Evolutionary conservation across 2,329 filamentous ascomycete species (phyloP), one percentile per base, ranked within the genome.

Genomic region (Xylariaceae sp.): DNA sequence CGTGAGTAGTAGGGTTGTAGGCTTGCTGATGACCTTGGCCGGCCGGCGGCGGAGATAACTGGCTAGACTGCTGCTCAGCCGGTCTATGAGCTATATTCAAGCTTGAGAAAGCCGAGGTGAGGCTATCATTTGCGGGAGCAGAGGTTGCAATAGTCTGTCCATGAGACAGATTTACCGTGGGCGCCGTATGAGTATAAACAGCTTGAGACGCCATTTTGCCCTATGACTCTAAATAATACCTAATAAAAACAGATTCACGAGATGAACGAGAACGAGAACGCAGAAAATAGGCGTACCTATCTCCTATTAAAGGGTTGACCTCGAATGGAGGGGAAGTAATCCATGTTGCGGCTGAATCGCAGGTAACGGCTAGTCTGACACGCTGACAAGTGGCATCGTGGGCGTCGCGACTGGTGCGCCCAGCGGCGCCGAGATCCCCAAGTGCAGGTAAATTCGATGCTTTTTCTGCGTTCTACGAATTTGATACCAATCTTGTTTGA

Each of bases 91-190:
- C 53, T 23, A 59, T 29, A 24, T 20, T 55, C n/a, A 59, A 21
- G 18, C 40, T 53, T 4, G 56, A 56, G 27, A 59, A 57, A n/a
- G 56, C 53, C 3, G 49, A 32, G 13, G 49, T 45, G 24, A 59
- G 53, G 8, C 50, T 45, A 30, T 57, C 46, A 20, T 24, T 36
- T 0, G 15, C 29, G 11, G 47, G 32, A 18, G 41, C 27, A 4
- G 42, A 51, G 13, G 36, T 36, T 16, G 50, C 24, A 21, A n/a
- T 11, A 3, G 35, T 45, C 11, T 50, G 53, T 27, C 40, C 16
- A 21, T 58, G 37, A 44, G 56, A 44, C 45, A 33, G 42, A 49
- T 15, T 36, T 27, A 9, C 35, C 21, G 35, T 18, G n/a, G 45
- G 32, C 20, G 30, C 35, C 20, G 46, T 26, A 23, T 57, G 46